Conservation (phyloP, 2,329 filamentous ascomycete species). For the Alternaria infectoria region DNA sequence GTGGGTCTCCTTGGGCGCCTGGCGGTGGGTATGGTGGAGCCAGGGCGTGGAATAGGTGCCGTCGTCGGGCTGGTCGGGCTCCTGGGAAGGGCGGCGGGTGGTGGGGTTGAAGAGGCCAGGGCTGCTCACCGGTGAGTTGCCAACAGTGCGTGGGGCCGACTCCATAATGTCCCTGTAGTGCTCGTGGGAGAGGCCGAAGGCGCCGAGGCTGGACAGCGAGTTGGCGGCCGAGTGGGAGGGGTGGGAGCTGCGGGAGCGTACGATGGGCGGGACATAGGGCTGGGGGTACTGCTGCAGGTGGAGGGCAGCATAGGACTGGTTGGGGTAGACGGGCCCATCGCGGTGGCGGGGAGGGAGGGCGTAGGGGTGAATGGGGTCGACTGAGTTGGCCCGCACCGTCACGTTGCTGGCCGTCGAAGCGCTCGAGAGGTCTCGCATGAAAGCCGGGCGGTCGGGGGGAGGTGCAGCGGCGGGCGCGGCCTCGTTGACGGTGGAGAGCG, state of each 20-base stretch:
- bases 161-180: slow-evolving; percentile 44
- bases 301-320: slow-evolving; percentile 58
- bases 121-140: slow-evolving; percentile 55
- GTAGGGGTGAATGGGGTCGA: slow-evolving; percentile 29
- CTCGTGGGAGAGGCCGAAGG: slow-evolving; percentile 46
- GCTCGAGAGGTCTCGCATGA: slow-evolving; percentile 51
- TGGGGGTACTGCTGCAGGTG: slow-evolving; percentile 55
- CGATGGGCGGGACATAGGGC: slow-evolving; percentile 43
- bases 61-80: slow-evolving; percentile 38
- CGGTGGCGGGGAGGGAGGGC: slow-evolving; percentile 24
- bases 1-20: slow-evolving; percentile 71
- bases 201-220: slow-evolving; percentile 50
- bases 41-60: slow-evolving; percentile 58
- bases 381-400: slow-evolving; percentile 47
- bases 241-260: slow-evolving; percentile 52
- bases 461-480: slow-evolving; percentile 17
- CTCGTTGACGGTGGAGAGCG: slow-evolving; percentile 21
- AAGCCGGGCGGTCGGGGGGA: slow-evolving; percentile 43
- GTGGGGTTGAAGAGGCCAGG: slow-evolving; percentile 56
- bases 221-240: slow-evolving; percentile 49
- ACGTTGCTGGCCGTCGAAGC: slow-evolving; percentile 51
- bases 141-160: slow-evolving; percentile 50
- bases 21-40: slow-evolving; percentile 57
- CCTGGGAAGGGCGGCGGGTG: slow-evolving; percentile 37
- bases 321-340: slow-evolving; percentile 53